Evolutionary conservation across 352 stramenopile species (phyloP).

Genomic region (Peronospora destructor): DNA sequence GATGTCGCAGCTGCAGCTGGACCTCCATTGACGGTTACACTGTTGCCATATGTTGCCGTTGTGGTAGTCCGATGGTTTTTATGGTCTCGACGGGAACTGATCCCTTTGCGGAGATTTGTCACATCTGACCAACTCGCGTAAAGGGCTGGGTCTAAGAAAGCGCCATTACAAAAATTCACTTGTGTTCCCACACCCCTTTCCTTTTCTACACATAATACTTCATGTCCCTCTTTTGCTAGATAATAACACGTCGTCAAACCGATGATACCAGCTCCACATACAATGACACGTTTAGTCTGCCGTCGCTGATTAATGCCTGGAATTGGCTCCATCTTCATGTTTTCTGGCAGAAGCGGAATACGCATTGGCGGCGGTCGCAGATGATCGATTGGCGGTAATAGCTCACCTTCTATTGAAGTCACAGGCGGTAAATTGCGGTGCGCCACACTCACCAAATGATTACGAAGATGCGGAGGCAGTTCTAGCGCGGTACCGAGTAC

Average conservation of each 20-base stretch:
- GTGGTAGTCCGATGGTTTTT: constrained; percentile 12
- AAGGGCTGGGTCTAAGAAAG: constrained; percentile 75
- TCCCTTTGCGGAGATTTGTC: constrained; percentile 46
- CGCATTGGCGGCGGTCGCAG: constrained; percentile 48
- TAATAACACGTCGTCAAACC: constrained; percentile 83
- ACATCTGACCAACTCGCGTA: constrained; percentile 81
- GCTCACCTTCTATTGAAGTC: constrained; percentile 35
- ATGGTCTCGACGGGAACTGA: constrained; percentile 9
- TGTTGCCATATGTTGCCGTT: constrained; percentile 26
- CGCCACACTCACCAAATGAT: constrained; percentile 48
- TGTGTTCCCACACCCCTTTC: constrained; percentile 72
- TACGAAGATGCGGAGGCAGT: constrained; percentile 48
- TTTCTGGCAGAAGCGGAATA: constrained; percentile 47
- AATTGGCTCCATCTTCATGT: constrained; percentile 63
- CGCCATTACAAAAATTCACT: constrained; percentile 74
- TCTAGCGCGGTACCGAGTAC: constrained; percentile 30
- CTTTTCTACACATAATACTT: constrained; percentile 83
- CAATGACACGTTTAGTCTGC: constrained; percentile 75
- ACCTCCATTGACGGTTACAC: constrained; percentile 29
- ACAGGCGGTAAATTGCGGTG: constrained; percentile 25
- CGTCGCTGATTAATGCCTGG: constrained; percentile 48
- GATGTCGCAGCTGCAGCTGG: constrained; percentile 32
- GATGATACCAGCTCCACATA: constrained; percentile 81
- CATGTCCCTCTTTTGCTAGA: constrained; percentile 76
- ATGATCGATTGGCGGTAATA: constrained; percentile 55